phyloP scores from a whole-genome alignment of 805 yeast genomes.

The Myxozyma geophila region DNA sequence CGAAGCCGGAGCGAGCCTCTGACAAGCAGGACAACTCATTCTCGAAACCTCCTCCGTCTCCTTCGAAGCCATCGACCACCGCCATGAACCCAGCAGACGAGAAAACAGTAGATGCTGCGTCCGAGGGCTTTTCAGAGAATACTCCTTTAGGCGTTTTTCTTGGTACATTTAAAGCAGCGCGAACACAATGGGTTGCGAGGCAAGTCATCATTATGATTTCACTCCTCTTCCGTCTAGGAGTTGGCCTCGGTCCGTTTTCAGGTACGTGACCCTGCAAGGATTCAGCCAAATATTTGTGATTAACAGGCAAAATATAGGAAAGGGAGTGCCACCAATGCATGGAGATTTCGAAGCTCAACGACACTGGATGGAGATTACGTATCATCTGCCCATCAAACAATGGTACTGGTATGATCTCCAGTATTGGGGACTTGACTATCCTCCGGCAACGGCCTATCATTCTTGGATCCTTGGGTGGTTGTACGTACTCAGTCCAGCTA shows the following conservation, averaged over 20 bases:
- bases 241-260: constrained; percentile 87
- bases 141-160: constrained; percentile 80
- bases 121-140: constrained; percentile 38
- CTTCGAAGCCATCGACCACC: neutral
- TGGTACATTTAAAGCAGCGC: constrained; percentile 77
- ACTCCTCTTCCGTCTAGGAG: constrained; percentile 75
- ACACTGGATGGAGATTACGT: constrained; percentile 95
- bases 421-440: constrained; percentile 98
- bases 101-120: neutral
- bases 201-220: constrained; percentile 70
- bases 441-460: constrained; percentile 94
- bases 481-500: constrained; percentile 4
- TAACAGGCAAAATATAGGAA: constrained; percentile 11
- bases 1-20: neutral
- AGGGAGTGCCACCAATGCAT: constrained; percentile 67
- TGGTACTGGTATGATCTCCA: constrained; percentile 92
- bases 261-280: constrained; percentile 52
- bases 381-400: constrained; percentile 65
- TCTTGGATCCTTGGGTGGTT: constrained; percentile 71
- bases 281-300: neutral
- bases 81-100: neutral
- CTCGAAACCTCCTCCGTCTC: neutral
- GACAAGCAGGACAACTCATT: neutral
- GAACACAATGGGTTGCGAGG: constrained; percentile 88
- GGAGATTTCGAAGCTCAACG: constrained; percentile 99